phyloP scores from a whole-genome alignment of 1,284 basidiomycete genomes.

The Ceratobasidium sp. region DNA sequence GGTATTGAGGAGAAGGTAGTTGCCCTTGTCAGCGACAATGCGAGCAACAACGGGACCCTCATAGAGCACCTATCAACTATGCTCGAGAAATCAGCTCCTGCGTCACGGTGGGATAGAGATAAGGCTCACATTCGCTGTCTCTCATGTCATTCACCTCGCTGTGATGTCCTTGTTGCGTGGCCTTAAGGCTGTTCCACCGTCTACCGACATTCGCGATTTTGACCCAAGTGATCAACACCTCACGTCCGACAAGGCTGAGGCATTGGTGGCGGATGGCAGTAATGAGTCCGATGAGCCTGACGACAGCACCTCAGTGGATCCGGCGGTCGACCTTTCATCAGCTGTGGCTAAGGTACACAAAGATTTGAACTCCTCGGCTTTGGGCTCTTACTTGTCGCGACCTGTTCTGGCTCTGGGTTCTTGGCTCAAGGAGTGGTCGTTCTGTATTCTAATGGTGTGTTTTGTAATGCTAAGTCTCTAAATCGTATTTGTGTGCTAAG shows the following conservation, averaged over 20 bases:
- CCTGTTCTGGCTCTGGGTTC: too few species aligned
- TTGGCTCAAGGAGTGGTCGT: too few species aligned
- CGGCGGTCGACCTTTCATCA: not conserved
- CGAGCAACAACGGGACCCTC: constrained; percentile 6
- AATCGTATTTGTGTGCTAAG: too few species aligned
- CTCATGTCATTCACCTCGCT: constrained; percentile 30
- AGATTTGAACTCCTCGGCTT: too few species aligned
- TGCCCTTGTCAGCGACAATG: constrained; percentile 8
- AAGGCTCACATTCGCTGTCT: constrained; percentile 25
- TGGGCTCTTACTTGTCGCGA: too few species aligned
- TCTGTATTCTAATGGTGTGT: too few species aligned
- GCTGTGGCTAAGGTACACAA: not conserved
- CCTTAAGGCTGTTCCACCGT: not conserved
- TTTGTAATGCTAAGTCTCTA: too few species aligned
- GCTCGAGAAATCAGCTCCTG: not conserved
- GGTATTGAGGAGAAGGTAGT: constrained; percentile 12
- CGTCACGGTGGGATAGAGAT: not conserved
- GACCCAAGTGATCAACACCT: not conserved
- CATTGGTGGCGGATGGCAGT: not conserved
- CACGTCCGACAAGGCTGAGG: not conserved
- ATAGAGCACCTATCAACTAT: not conserved
- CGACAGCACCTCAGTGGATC: not conserved
- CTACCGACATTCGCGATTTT: constrained; percentile 2
- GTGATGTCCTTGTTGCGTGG: constrained; percentile 14
- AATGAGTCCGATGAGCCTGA: not conserved